A percentile compares a stretch with the other conserved stretches of the same genome.
These are phyloP conservation scores for Lodderomyces parapsilosis DNA, from an alignment of 1,139 yeast genomes.

Conservation along the genomic window DNA sequence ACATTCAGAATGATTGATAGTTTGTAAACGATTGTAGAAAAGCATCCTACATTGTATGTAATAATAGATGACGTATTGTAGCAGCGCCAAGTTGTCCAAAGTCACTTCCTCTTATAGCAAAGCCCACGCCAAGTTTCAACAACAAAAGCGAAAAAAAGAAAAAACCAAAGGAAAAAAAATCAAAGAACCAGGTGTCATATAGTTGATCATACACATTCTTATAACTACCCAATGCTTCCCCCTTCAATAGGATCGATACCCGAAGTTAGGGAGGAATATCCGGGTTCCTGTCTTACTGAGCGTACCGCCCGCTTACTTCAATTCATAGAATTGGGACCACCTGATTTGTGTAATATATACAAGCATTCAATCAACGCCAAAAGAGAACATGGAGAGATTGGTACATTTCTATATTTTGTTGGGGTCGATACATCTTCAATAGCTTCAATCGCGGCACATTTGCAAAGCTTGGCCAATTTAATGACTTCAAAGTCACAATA, in stretches of 20 bases:
- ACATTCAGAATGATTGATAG: not conserved
- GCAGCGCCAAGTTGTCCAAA: not conserved
- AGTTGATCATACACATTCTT: constrained; percentile 2
- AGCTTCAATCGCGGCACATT: constrained; percentile 68
- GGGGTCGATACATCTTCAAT: constrained; percentile 59
- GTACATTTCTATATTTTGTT: constrained; percentile 56
- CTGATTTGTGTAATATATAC: constrained; percentile 78
- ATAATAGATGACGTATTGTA: constrained; percentile 1
- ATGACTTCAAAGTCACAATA: constrained; percentile 54
- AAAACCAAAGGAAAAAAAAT: constrained; percentile 5
- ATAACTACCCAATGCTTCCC: constrained; percentile 31
- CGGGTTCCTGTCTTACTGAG: constrained; percentile 51
- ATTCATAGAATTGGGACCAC: constrained; percentile 71
- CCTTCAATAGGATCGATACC: constrained; percentile 47
- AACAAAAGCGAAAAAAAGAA: not conserved
- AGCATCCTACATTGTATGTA: no score
- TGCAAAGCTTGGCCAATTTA: constrained; percentile 73
- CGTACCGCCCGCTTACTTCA: constrained; percentile 51
- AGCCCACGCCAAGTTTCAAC: not conserved
- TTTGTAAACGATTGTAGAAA: not conserved
- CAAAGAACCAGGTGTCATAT: not conserved
- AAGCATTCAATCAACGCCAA: constrained; percentile 45
- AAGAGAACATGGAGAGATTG: constrained; percentile 37
- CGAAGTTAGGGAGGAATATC: constrained; percentile 51
- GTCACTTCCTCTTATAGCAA: not conserved